A percentile compares a stretch with the other conserved stretches of the same genome.
phyloP scores from a whole-genome alignment of 2,329 filamentous ascomycete species.

The Fragosphaeria purpurea region DNA sequence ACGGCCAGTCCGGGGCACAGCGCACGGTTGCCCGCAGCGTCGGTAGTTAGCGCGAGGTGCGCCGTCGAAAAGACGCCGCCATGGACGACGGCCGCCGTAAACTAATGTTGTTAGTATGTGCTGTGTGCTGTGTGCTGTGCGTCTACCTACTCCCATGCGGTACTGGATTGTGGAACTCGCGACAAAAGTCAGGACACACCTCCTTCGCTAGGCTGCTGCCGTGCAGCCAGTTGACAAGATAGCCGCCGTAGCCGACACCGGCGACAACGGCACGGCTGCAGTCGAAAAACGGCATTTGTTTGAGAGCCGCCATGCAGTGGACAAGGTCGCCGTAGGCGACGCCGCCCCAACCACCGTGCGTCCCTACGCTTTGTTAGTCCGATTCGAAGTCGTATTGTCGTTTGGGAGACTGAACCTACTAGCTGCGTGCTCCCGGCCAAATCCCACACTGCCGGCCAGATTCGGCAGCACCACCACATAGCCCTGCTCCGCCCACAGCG shows the following conservation, averaged over 20 bases:
- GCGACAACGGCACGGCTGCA: conserved; percentile 40
- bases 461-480: conserved; percentile 52
- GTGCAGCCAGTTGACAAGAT: conserved; percentile 51
- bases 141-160: no score
- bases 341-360: conserved; percentile 43
- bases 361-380: conserved; percentile 18
- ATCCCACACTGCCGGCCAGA: conserved; percentile 47
- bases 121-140: no score
- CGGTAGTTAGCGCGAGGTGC: conserved; percentile 13
- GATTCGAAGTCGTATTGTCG: no score
- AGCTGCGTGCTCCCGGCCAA: conserved; percentile 32
- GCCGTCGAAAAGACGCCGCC: conserved; percentile 32
- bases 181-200: conserved; percentile 14
- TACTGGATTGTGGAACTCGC: no score
- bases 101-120: conserved; percentile 19
- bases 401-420: conserved; percentile 2
- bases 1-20: conserved; percentile 33
- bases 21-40: conserved; percentile 10
- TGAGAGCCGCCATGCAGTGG: conserved; percentile 41
- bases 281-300: conserved; percentile 43
- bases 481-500: conserved; percentile 49
- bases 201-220: conserved; percentile 41
- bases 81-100: conserved; percentile 46
- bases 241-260: conserved; percentile 48
- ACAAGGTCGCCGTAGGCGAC: conserved; percentile 45